phyloP scores from a whole-genome alignment of 768 basidiomycete genomes.

The Boletus tylopilopsis region DNA sequence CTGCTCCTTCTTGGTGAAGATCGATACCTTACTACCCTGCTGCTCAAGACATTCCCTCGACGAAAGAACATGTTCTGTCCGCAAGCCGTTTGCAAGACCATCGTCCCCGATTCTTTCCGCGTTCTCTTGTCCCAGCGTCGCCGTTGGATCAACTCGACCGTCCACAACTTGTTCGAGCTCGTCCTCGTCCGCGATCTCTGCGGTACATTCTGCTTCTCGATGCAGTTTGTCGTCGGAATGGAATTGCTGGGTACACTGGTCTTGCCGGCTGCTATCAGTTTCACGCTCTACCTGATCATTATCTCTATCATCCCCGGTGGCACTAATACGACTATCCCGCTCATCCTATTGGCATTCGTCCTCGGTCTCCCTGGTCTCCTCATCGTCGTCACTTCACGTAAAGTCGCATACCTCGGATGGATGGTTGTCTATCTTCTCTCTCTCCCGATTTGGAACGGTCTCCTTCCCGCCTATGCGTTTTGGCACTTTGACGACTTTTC shows the following conservation, averaged over 20 bases:
- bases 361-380: constrained; percentile 94
- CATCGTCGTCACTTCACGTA: constrained; percentile 94
- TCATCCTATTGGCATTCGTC: constrained; percentile 89
- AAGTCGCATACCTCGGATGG: constrained; percentile 94
- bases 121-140: constrained; percentile 93
- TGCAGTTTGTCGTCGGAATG: constrained; percentile 99
- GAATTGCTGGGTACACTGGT: constrained; percentile 96
- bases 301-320: constrained; percentile 80
- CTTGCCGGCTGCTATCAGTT: constrained; percentile 94
- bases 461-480: constrained; percentile 94
- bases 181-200: constrained; percentile 96
- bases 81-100: constrained; percentile 97
- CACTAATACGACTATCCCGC: constrained; percentile 79
- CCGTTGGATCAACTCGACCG: constrained; percentile 99
- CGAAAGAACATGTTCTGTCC: constrained; percentile 99
- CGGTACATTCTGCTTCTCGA: constrained; percentile 99
- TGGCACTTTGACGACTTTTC: constrained; percentile 99
- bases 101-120: constrained; percentile 95
- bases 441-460: constrained; percentile 95
- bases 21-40: constrained; percentile 95
- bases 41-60: constrained; percentile 99
- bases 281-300: constrained; percentile 93
- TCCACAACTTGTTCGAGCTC: constrained; percentile 96
- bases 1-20: constrained; percentile 95
- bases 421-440: constrained; percentile 93